phyloP scores from a whole-genome alignment of 768 basidiomycete species.

The Auriscalpium vulgare region DNA sequence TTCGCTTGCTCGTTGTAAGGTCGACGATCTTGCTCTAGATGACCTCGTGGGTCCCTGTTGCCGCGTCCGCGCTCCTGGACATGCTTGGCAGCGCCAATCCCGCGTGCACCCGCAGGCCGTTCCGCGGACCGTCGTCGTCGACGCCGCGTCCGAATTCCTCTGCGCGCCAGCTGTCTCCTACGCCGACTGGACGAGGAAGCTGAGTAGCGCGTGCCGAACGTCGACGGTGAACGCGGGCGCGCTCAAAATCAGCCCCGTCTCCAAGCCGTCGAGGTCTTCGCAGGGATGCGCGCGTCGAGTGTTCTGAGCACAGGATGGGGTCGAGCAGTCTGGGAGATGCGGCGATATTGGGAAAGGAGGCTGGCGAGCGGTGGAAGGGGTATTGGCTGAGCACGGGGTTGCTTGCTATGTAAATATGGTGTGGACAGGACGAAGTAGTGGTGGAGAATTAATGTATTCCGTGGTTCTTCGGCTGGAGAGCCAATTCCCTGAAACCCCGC shows the following conservation, averaged over 20 bases:
- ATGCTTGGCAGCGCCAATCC: constrained; percentile 15
- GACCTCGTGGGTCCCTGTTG: constrained; percentile 28
- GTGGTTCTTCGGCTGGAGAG: too few species aligned
- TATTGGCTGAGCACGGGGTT: constrained; percentile 15
- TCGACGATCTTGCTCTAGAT: neutral
- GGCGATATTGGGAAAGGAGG: neutral
- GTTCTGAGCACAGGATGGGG: constrained; percentile 1
- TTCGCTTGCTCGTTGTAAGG: neutral
- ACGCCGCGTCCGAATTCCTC: too few species aligned
- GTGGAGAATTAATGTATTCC: too few species aligned
- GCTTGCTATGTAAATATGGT: neutral
- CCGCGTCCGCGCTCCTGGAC: constrained; percentile 26
- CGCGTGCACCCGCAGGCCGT: constrained; percentile 28
- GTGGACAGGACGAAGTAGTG: too few species aligned
- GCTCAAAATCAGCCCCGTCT: constrained; percentile 6
- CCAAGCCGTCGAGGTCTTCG: constrained; percentile 17
- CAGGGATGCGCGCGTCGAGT: neutral
- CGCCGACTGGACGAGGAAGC: constrained; percentile 25
- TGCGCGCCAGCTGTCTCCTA: constrained; percentile 26
- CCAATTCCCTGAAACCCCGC: too few species aligned
- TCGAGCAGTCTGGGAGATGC: constrained; percentile 4
- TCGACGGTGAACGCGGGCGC: neutral
- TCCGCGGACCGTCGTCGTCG: constrained; percentile 26
- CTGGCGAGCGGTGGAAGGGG: constrained; percentile 6
- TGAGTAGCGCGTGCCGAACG: constrained; percentile 13